These are phyloP conservation scores for Rubia yunnanensis DNA, from an alignment of 257 asterid genomes.

Conservation along the genomic window DNA sequence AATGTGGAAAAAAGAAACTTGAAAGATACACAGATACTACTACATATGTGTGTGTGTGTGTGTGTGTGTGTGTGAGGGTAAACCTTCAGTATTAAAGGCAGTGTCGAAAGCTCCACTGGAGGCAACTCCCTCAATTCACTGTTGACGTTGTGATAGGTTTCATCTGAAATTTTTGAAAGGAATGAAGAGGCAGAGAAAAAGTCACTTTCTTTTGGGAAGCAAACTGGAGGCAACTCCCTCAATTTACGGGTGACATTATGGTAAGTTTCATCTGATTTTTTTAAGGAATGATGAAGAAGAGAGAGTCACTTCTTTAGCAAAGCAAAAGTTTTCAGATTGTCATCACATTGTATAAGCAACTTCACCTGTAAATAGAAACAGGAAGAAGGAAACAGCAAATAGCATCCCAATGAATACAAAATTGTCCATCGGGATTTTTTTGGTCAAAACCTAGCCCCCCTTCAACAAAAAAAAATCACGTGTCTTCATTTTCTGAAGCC, in stretches of 20 bases:
- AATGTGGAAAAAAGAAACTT: not conserved
- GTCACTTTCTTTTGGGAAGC: not conserved
- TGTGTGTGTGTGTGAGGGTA: too few species aligned
- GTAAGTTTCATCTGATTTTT: not conserved
- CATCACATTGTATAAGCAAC: not conserved
- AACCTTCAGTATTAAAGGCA: constrained; percentile 88
- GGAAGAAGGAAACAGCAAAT: not conserved
- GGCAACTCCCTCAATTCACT: constrained; percentile 91
- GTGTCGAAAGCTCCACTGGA: constrained; percentile 76
- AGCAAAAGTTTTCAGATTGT: not conserved
- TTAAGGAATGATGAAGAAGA: not conserved
- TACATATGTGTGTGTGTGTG: too few species aligned
- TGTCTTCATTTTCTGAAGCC: not conserved
- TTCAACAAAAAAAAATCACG: not conserved
- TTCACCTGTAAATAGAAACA: not conserved
- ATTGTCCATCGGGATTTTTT: not conserved
- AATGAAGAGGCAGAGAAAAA: constrained; percentile 5
- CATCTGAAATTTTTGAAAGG: constrained; percentile 38
- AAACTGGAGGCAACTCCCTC: not conserved
- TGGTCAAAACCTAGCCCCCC: too few species aligned
- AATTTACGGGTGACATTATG: not conserved
- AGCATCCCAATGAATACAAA: not conserved
- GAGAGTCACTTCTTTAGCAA: not conserved
- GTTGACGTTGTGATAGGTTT: constrained; percentile 56
- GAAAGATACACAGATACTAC: not conserved